phyloP scores from a whole-genome alignment of 768 basidiomycete genomes.

The Tylopilus subfusipes region DNA sequence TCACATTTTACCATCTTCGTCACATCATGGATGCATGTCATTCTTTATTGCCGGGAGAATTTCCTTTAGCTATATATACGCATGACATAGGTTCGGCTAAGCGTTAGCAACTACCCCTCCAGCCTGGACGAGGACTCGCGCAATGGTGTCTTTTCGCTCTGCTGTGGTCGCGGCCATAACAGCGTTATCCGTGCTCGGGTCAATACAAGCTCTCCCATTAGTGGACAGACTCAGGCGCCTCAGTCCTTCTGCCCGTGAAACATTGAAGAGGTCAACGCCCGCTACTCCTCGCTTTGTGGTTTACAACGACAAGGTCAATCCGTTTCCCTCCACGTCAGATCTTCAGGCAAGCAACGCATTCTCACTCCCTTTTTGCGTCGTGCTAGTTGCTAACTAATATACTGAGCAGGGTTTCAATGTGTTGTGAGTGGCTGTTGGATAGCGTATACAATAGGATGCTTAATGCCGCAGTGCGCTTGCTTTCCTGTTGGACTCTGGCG shows the following conservation, averaged over 20 bases:
- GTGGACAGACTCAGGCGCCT: slow-evolving; percentile 18
- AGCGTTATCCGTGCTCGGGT: slow-evolving; percentile 12
- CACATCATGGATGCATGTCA: no score
- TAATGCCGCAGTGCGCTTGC: slow-evolving; percentile 33
- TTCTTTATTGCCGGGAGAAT: no score
- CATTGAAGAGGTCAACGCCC: slow-evolving; percentile 22
- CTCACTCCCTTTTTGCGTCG: background rate
- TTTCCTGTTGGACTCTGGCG: slow-evolving; percentile 41
- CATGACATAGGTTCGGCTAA: background rate
- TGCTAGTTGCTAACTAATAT: background rate
- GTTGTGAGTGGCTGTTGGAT: background rate
- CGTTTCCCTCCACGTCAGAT: slow-evolving; percentile 41
- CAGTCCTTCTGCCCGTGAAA: slow-evolving; percentile 21
- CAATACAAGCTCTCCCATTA: slow-evolving; percentile 13
- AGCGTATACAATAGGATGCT: no score
- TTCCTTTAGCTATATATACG: slow-evolving; percentile 17
- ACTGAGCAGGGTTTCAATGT: background rate
- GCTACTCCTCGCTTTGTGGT: slow-evolving; percentile 49
- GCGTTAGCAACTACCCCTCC: background rate
- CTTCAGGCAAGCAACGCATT: slow-evolving; percentile 40
- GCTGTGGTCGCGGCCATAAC: background rate
- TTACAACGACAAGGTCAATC: slow-evolving; percentile 41
- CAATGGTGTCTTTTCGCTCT: slow-evolving; percentile 20
- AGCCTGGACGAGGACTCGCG: background rate
- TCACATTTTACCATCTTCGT: background rate